Evolutionary conservation across 208 protist genomes (phyloP).

Genomic region (Porcisia deanei): DNA sequence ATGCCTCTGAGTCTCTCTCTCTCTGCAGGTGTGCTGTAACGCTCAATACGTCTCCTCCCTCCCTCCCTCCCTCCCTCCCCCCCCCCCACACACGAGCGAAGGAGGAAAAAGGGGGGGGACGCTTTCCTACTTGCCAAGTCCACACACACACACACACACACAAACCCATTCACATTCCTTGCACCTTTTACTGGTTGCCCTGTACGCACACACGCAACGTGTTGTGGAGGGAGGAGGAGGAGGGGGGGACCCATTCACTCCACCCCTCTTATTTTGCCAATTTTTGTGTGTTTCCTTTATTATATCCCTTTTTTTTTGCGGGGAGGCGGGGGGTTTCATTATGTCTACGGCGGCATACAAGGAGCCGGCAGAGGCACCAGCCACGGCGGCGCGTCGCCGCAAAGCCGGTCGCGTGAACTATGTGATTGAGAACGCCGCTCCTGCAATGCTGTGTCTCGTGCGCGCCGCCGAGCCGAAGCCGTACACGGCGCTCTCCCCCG

Average conservation of each 20-base stretch:
- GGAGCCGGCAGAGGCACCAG: constrained; percentile 16
- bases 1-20: too few relatives aligned
- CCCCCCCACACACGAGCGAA: neutral
- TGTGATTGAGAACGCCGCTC: constrained; percentile 56
- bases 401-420: constrained; percentile 49
- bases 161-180: neutral
- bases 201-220: neutral
- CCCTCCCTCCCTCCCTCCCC: neutral
- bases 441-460: constrained; percentile 64
- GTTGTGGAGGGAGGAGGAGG: neutral
- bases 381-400: constrained; percentile 15
- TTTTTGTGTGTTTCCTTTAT: too few relatives aligned
- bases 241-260: neutral
- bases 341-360: constrained; percentile 20
- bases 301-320: too few relatives aligned
- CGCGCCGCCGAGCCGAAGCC: constrained; percentile 54
- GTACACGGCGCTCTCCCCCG: constrained; percentile 59
- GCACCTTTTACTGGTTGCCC: neutral
- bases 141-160: constrained; percentile 1
- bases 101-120: neutral
- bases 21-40: too few relatives aligned
- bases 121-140: neutral
- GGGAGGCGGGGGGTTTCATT: too few relatives aligned
- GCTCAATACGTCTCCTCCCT: neutral
- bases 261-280: too few relatives aligned